Evolutionary conservation across 352 stramenopile species (phyloP).

Genomic region (Thalassiosira exigua): DNA sequence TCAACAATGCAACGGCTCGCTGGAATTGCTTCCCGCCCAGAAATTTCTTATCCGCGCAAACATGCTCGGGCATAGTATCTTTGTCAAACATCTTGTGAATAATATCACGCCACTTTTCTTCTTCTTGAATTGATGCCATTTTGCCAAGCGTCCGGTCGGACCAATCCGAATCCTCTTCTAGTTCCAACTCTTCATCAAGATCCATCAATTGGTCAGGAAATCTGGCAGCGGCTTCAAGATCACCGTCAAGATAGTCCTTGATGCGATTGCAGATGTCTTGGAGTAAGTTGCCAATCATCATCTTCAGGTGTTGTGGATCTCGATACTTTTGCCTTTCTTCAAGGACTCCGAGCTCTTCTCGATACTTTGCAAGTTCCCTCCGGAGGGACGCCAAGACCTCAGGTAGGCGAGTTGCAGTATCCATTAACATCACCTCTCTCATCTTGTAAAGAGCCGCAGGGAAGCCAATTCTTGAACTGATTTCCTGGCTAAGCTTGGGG

Average conservation of each 20-base stretch:
- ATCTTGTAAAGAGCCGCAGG: constrained; percentile 62
- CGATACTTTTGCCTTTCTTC: constrained; percentile 64
- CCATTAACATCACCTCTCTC: constrained; percentile 75
- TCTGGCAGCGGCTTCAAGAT: constrained; percentile 62
- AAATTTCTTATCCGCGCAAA: constrained; percentile 65
- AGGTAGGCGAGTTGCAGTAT: constrained; percentile 71
- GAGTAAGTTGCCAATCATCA: constrained; percentile 60
- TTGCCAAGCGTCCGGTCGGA: constrained; percentile 34
- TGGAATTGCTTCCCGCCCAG: constrained; percentile 81
- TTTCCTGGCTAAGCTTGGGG: constrained; percentile 28
- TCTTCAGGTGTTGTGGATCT: constrained; percentile 55
- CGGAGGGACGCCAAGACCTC: constrained; percentile 67
- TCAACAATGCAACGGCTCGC: constrained; percentile 66
- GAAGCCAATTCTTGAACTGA: constrained; percentile 65
- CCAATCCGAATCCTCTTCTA: constrained; percentile 80
- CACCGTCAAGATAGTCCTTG: constrained; percentile 66
- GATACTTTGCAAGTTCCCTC: constrained; percentile 44
- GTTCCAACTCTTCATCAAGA: constrained; percentile 71
- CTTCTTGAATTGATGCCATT: constrained; percentile 35
- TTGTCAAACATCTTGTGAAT: constrained; percentile 57
- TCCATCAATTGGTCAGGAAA: constrained; percentile 65
- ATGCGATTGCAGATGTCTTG: constrained; percentile 63
- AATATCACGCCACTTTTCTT: constrained; percentile 66
- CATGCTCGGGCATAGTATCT: constrained; percentile 52
- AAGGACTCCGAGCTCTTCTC: constrained; percentile 56